Evolutionary conservation across 176 grass and related monocot genomes (phyloP).

Genomic region (Areca catechu): DNA sequence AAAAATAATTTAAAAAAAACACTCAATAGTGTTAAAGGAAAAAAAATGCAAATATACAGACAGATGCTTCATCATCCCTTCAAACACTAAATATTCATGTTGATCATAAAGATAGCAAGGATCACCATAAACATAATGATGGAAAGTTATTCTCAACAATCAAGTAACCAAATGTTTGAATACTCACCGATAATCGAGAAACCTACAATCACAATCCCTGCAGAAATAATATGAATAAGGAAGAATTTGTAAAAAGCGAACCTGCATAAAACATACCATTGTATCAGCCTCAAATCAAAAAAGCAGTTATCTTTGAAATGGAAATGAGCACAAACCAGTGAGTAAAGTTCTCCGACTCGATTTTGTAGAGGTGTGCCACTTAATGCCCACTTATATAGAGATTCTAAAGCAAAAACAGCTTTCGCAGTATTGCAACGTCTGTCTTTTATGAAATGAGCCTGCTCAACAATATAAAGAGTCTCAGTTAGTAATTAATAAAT

Average conservation of each 20-base stretch:
- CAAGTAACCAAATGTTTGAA: neutral
- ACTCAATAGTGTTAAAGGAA: too few species aligned
- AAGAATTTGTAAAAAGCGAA: conserved; percentile 92
- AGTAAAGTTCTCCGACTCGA: conserved; percentile 97
- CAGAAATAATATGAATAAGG: conserved; percentile 88
- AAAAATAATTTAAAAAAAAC: too few species aligned
- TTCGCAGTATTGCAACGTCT: conserved; percentile 73
- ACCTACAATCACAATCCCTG: conserved; percentile 82
- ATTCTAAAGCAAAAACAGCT: conserved; percentile 80
- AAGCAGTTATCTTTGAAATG: conserved; percentile 5
- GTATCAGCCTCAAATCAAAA: conserved; percentile 23
- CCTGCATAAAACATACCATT: conserved; percentile 34
- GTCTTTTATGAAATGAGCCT: conserved; percentile 97
- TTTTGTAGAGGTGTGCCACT: conserved; percentile 98
- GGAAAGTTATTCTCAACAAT: too few species aligned
- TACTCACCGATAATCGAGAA: conserved; percentile 60
- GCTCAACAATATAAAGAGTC: neutral
- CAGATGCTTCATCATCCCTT: too few species aligned
- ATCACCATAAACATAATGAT: too few species aligned
- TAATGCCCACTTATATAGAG: conserved; percentile 84
- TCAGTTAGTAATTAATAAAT: too few species aligned
- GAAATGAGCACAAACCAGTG: conserved; percentile 46
- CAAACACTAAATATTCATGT: too few species aligned
- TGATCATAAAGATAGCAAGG: too few species aligned
- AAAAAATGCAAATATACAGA: too few species aligned